These are phyloP conservation scores for Amoebophrya sp. DNA, from an alignment of 169 alveolate genomes.

Conservation along the genomic window DNA sequence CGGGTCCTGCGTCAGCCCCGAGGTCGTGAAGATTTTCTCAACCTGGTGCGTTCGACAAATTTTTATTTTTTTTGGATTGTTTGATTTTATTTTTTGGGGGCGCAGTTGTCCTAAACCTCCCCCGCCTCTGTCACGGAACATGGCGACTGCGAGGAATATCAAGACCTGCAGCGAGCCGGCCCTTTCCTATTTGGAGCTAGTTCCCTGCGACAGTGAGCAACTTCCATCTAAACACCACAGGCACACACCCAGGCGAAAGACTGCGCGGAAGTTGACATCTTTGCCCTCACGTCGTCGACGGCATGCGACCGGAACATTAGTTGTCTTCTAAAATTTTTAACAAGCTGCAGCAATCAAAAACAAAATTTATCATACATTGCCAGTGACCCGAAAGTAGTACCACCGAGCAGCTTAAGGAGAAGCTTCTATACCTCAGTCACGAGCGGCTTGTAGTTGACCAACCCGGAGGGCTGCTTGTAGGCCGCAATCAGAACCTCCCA, in stretches of 20 bases:
- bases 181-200: neutral
- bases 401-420: too few species aligned
- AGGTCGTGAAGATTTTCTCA: neutral
- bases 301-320: too few species aligned
- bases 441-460: neutral
- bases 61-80: too few species aligned
- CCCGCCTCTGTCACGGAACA: neutral
- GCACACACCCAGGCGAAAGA: neutral
- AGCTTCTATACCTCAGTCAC: neutral
- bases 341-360: neutral
- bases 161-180: neutral
- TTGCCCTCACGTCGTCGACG: too few species aligned
- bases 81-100: neutral
- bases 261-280: too few species aligned
- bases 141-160: neutral
- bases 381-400: too few species aligned
- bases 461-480: neutral
- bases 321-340: neutral
- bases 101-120: neutral
- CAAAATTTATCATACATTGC: neutral
- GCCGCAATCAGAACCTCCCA: neutral
- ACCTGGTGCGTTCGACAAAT: neutral
- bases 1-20: neutral
- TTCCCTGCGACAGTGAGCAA: neutral
- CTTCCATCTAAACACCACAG: neutral